A percentile compares a stretch with the other conserved stretches of the same genome.
These are phyloP conservation scores for Ceratobasidium sp. DNA, from an alignment of 1,284 basidiomycete species.

Conservation along the genomic window DNA sequence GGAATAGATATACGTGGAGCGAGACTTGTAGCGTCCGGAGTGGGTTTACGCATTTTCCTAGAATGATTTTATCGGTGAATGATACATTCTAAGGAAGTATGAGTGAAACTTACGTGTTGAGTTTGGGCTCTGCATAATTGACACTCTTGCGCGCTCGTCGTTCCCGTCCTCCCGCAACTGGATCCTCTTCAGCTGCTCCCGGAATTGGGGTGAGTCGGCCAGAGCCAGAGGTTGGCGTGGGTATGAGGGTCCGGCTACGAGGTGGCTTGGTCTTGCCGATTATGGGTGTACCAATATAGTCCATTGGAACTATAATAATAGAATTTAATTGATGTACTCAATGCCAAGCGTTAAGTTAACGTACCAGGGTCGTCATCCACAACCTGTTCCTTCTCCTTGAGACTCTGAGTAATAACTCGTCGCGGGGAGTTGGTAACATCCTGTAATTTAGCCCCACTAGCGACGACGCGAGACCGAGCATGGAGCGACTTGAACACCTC, in stretches of 20 bases:
- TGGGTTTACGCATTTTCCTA: conserved; percentile 91
- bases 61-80: conserved; percentile 42
- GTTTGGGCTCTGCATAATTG: conserved; percentile 89
- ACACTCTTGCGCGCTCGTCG: conserved; percentile 81
- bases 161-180: conserved; percentile 66
- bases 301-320: not conserved
- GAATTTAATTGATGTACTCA: not conserved
- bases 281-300: conserved; percentile 25
- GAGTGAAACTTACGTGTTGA: conserved; percentile 78
- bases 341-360: not conserved
- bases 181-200: conserved; percentile 57
- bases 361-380: conserved; percentile 38
- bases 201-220: conserved; percentile 40
- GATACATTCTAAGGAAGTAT: conserved; percentile 45
- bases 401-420: not conserved
- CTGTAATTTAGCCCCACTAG: conserved; percentile 9
- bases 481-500: conserved; percentile 6
- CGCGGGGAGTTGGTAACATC: conserved; percentile 49
- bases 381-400: conserved; percentile 43
- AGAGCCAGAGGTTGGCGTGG: conserved; percentile 17
- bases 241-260: conserved; percentile 31
- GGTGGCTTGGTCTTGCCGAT: conserved; percentile 36
- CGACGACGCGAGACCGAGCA: conserved; percentile 10
- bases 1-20: conserved; percentile 62
- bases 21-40: conserved; percentile 28